These are phyloP conservation scores for Lineolata rhizophorae DNA, from an alignment of 495 filamentous ascomycete genomes.

Conservation along the genomic window DNA sequence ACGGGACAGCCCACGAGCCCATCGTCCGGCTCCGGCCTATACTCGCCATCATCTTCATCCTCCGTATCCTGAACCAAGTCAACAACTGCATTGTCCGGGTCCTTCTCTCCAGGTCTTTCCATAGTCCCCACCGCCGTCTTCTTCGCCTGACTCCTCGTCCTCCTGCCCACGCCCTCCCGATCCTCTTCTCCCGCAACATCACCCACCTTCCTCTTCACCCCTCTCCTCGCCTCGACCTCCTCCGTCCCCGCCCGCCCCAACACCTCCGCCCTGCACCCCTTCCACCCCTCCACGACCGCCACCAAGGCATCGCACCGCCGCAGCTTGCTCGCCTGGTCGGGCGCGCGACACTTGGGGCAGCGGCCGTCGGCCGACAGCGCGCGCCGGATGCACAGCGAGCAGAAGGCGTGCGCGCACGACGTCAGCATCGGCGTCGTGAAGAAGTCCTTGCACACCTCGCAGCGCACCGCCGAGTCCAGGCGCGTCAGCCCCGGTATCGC, in stretches of 20 bases:
- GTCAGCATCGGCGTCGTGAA: slow-evolving; percentile 86
- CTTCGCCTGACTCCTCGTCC: slow-evolving; percentile 12
- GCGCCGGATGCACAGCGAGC: slow-evolving; percentile 80
- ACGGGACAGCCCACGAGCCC: slow-evolving; percentile 68
- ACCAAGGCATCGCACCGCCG: slow-evolving; percentile 64
- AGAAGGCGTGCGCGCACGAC: slow-evolving; percentile 88
- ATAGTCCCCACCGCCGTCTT: slow-evolving; percentile 1
- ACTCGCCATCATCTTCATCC: slow-evolving; percentile 8
- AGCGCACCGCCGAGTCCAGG: slow-evolving; percentile 73
- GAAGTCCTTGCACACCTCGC: slow-evolving; percentile 96
- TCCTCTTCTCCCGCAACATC: slow-evolving; percentile 26
- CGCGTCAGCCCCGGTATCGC: slow-evolving; percentile 45
- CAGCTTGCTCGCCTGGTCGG: slow-evolving; percentile 63
- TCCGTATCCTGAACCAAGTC: slow-evolving; percentile 13
- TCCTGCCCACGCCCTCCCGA: slow-evolving; percentile 8
- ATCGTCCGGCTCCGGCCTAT: slow-evolving; percentile 4
- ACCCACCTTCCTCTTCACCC: slow-evolving; percentile 26
- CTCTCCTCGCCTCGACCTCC: slow-evolving; percentile 16
- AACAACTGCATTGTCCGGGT: no score
- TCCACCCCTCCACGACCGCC: slow-evolving; percentile 66
- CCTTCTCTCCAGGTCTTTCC: no score
- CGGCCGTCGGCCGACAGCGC: slow-evolving; percentile 59
- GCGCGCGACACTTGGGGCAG: slow-evolving; percentile 62
- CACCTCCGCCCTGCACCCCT: slow-evolving; percentile 34
- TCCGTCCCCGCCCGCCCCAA: slow-evolving; percentile 34